A percentile compares a stretch with the other conserved stretches of the same genome.
These are phyloP conservation scores for Camptophora hylomeconis DNA, from an alignment of 2,329 filamentous ascomycete genomes.

Conservation along the genomic window DNA sequence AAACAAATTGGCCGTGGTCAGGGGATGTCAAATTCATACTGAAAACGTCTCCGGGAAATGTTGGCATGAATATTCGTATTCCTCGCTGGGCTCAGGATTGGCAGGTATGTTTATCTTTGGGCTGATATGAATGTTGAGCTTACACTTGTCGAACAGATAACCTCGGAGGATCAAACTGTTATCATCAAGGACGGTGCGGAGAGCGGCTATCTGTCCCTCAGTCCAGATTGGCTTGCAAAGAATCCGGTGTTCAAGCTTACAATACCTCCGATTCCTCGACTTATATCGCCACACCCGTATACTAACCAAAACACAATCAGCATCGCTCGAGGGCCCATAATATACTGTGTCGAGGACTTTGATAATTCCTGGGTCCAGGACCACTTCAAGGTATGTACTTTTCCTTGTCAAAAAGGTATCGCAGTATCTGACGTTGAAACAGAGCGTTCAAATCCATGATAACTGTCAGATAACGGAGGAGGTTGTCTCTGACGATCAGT, in stretches of 20 bases:
- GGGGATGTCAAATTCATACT: slow-evolving; percentile 21
- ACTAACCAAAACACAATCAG: slow-evolving; percentile 42
- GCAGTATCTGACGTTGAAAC: slow-evolving; percentile 13
- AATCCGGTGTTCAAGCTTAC: slow-evolving; percentile 30
- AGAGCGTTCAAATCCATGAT: slow-evolving; percentile 11
- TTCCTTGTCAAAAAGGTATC: slow-evolving; percentile 19
- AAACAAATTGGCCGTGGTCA: slow-evolving; percentile 43
- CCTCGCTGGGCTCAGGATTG: slow-evolving; percentile 37
- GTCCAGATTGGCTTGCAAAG: neutral
- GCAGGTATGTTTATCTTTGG: slow-evolving; percentile 19
- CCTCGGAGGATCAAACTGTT: too few species aligned
- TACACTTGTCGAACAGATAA: too few species aligned
- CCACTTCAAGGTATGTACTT: slow-evolving; percentile 41
- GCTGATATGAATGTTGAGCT: too few species aligned
- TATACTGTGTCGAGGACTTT: slow-evolving; percentile 49
- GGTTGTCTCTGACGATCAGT: slow-evolving; percentile 3
- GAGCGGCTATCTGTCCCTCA: slow-evolving; percentile 2
- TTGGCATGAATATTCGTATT: slow-evolving; percentile 38
- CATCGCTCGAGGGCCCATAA: slow-evolving; percentile 43
- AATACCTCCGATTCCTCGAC: slow-evolving; percentile 35
- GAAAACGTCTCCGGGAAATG: slow-evolving; percentile 18
- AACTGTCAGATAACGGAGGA: slow-evolving; percentile 4
- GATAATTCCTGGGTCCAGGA: slow-evolving; percentile 44
- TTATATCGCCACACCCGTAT: slow-evolving; percentile 41
- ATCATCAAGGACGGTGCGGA: too few species aligned